Evolutionary conservation across 768 basidiomycete species (phyloP), one percentile per base, ranked within the genome.

Genomic region (Rhizopogon salebrosus): DNA sequence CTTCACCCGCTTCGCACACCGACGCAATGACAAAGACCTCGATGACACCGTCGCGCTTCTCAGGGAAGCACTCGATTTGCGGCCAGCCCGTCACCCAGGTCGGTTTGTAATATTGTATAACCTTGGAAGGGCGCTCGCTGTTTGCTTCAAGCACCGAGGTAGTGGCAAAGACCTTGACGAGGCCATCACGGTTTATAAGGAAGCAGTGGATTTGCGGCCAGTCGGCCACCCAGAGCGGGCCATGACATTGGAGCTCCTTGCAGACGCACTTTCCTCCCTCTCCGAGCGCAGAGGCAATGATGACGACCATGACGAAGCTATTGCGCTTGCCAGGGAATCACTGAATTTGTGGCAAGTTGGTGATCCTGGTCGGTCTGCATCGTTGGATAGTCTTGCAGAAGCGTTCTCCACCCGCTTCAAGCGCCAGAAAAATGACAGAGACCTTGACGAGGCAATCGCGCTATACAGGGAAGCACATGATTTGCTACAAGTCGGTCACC

Each of bases 101-200:
- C 31, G n/a, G n/a, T n/a, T n/a, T n/a, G n/a, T n/a, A n/a, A n/a
- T n/a, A n/a, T n/a, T n/a, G n/a, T n/a, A n/a, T n/a, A n/a, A n/a
- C n/a, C n/a, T n/a, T n/a, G n/a, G 10, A 34, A 13, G 13, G 13
- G 53, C 55, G 10, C 51, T 61, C n/a, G n/a, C n/a, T n/a, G n/a
- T n/a, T n/a, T n/a, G n/a, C n/a, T n/a, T n/a, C n/a, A n/a, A n/a
- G n/a, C n/a, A n/a, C n/a, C n/a, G 22, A 22, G 49, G 56, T 2
- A n/a, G 55, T 11, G 8, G 20, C 11, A 22, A 48, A 29, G 61
- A 61, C 39, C 36, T 62, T 10, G 49, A 62, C 10, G 43, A 59
- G 36, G 61, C 31, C 23, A 55, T 45, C 18, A 57, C 1, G 53
- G 3, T 22, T 16, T 14, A 58, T 24, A 56, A 50, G 16, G 46